A percentile compares a stretch with the other conserved stretches of the same genome.
Conservation (phyloP, 2,329 filamentous ascomycete species). For the Stachybotrys echinatus region DNA sequence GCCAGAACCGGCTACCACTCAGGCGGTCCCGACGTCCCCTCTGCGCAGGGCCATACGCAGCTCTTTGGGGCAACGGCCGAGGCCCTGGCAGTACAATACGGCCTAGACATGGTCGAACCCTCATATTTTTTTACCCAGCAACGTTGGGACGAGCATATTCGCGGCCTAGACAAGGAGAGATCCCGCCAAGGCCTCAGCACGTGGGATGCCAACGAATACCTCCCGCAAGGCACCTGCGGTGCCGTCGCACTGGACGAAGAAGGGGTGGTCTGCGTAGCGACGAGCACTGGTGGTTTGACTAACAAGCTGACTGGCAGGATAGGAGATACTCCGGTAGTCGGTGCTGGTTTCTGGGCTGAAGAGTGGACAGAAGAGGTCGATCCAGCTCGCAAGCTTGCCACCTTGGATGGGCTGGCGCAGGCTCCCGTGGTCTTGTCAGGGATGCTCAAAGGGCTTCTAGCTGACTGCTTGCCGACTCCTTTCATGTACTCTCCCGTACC, state of each 20-base stretch:
- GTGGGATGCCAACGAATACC: slow-evolving; percentile 59
- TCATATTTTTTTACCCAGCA: slow-evolving; percentile 74
- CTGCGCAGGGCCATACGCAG: slow-evolving; percentile 65
- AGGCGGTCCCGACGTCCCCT: slow-evolving; percentile 36
- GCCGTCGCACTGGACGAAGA: slow-evolving; percentile 75
- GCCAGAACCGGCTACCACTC: slow-evolving; percentile 6
- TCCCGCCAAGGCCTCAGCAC: slow-evolving; percentile 32
- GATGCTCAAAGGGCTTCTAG: slow-evolving; percentile 43
- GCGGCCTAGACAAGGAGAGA: slow-evolving; percentile 48
- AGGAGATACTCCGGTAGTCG: slow-evolving; percentile 79
- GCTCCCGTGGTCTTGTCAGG: slow-evolving; percentile 15
- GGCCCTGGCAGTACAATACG: slow-evolving; percentile 60
- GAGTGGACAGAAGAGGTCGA: slow-evolving; percentile 59
- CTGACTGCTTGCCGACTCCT: slow-evolving; percentile 55
- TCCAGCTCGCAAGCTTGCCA: slow-evolving; percentile 7
- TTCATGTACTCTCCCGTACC: slow-evolving; percentile 31
- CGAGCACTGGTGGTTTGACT: slow-evolving; percentile 72
- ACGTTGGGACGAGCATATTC: slow-evolving; percentile 72
- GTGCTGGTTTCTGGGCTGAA: slow-evolving; percentile 87
- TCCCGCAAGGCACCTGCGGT: slow-evolving; percentile 81
- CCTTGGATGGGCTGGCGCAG: slow-evolving; percentile 3
- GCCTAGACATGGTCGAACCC: slow-evolving; percentile 62
- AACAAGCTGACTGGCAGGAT: slow-evolving; percentile 84
- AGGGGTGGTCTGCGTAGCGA: slow-evolving; percentile 66
- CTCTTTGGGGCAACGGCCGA: slow-evolving; percentile 66